phyloP scores from a whole-genome alignment of 805 yeast genomes.

The Wickerhamomyces strasburgensis region DNA sequence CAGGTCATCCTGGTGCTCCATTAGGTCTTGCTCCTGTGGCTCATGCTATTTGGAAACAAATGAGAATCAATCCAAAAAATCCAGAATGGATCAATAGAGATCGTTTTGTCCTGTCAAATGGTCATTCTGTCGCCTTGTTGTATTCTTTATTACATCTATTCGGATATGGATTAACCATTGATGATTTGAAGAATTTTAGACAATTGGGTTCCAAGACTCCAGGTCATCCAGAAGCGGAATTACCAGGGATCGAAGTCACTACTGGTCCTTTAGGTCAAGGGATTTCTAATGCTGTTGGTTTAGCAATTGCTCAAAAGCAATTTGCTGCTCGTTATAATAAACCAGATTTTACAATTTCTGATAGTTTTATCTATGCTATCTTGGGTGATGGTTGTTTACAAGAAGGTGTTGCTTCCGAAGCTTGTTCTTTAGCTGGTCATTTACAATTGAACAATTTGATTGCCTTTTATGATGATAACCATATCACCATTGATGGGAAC shows the following conservation, averaged over 20 bases:
- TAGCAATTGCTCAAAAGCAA: conserved; percentile 91
- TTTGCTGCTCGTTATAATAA: conserved; percentile 91
- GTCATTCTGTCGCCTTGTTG: conserved; percentile 91
- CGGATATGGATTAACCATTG: conserved; percentile 77
- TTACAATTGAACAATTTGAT: conserved; percentile 88
- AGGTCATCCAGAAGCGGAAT: conserved; percentile 94
- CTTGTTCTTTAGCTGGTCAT: conserved; percentile 94
- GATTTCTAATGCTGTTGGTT: conserved; percentile 91
- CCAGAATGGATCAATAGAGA: conserved; percentile 94
- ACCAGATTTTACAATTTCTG: conserved; percentile 69
- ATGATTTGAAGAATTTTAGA: conserved; percentile 87
- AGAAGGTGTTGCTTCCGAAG: conserved; percentile 97
- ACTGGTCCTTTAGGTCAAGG: conserved; percentile 99
- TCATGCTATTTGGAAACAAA: conserved; percentile 74
- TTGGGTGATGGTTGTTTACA: conserved; percentile 97
- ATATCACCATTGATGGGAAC: conserved; percentile 93
- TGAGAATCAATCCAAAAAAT: conserved; percentile 86
- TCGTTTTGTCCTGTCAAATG: conserved; percentile 91
- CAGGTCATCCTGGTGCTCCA: conserved; percentile 99
- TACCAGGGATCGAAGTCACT: conserved; percentile 93
- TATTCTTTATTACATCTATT: conserved; percentile 80
- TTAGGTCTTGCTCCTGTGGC: conserved; percentile 97
- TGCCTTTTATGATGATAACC: conserved; percentile 95
- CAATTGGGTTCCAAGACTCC: conserved; percentile 89
- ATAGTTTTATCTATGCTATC: conserved; percentile 72